A percentile compares a stretch with the other conserved stretches of the same genome.
Evolutionary conservation across 805 yeast species (phyloP).

Genomic region (Jamesozyma hellenica): DNA sequence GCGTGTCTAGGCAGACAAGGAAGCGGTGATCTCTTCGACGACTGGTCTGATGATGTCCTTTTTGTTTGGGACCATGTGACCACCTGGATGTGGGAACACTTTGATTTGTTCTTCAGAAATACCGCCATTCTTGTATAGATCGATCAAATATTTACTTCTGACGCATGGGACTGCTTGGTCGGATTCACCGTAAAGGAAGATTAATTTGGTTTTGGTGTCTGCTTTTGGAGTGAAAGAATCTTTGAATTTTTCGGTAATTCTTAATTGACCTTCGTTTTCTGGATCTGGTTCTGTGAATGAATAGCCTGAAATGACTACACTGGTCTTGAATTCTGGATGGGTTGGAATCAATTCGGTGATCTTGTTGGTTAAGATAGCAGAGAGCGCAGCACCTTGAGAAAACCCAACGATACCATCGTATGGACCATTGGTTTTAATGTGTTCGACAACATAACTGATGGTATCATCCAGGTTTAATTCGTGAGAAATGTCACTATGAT

Average conservation of each 20-base stretch:
- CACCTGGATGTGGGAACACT: slow-evolving; percentile 79
- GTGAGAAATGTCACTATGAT: slow-evolving; percentile 37
- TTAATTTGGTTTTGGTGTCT: slow-evolving; percentile 33
- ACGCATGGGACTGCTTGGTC: slow-evolving; percentile 78
- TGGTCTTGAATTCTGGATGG: slow-evolving; percentile 50
- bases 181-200: slow-evolving; percentile 76
- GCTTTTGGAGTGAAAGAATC: slow-evolving; percentile 26
- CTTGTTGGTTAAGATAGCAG: slow-evolving; percentile 56
- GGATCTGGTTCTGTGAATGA: slow-evolving; percentile 36
- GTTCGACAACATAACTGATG: slow-evolving; percentile 37
- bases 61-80: slow-evolving; percentile 91
- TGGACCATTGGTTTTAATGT: slow-evolving; percentile 61
- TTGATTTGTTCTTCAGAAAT: slow-evolving; percentile 34
- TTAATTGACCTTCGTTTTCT: slow-evolving; percentile 24
- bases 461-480: slow-evolving; percentile 45
- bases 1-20: slow-evolving; percentile 8
- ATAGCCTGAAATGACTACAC: slow-evolving; percentile 65
- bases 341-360: slow-evolving; percentile 45
- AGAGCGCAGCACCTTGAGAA: slow-evolving; percentile 89
- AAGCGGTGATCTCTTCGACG: slow-evolving; percentile 30
- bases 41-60: slow-evolving; percentile 42
- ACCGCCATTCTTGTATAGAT: slow-evolving; percentile 31
- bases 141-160: slow-evolving; percentile 52
- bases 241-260: slow-evolving; percentile 30
- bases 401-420: slow-evolving; percentile 85